Base-by-base conservation (phyloP, 495 filamentous ascomycete species). In the Penicillium crystallinum region DNA sequence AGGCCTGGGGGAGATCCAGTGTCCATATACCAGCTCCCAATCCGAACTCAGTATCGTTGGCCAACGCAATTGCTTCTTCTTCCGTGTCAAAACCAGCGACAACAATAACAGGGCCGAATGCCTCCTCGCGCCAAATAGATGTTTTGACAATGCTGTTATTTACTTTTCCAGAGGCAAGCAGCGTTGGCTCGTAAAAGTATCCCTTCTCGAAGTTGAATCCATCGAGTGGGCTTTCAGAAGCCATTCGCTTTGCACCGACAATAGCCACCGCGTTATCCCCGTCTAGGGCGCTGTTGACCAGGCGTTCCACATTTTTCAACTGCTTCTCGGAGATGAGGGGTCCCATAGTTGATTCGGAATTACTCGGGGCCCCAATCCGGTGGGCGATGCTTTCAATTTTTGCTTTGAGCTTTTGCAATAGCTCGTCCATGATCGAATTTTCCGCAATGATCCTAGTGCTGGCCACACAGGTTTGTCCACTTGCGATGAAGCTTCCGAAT, bases 391-490 rank as follows among this genome's bases (percentile, higher is more conserved):
- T 49, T 37, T 63, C 52, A 55, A 72, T 58, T 40, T 78, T 77
- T 3, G 61, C 63, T 45, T 75, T 74, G n/a, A 63, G 52, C 43
- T 60, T 68, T 17, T 76, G 42, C 35, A 66, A 21, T 12, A 55
- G 63, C 22, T 58, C 51, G 2, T 70, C 58, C 39, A 77, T 66
- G 10, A 83, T 67, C 0, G 62, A 70, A 29, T 68, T 61, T 34
- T 83, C 71, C 29, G 82, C 78, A 29, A 84, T 66, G 34, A 85
- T 72, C 29, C 82, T 69, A 37, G 79, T 84, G 14, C 79, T 80
- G 2, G 81, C 80, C 12, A 84, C 76, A 52, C 82, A 84, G 0
- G 80, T 84, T 66, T 85, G 81, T 1, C 82, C 82, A 53, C 77
- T 81, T 0, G 79, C 79, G 15, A 82, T 73, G 41, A 78, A 82